phyloP scores from a whole-genome alignment of 2,329 filamentous ascomycete genomes.

The Cytospora leucostoma region DNA sequence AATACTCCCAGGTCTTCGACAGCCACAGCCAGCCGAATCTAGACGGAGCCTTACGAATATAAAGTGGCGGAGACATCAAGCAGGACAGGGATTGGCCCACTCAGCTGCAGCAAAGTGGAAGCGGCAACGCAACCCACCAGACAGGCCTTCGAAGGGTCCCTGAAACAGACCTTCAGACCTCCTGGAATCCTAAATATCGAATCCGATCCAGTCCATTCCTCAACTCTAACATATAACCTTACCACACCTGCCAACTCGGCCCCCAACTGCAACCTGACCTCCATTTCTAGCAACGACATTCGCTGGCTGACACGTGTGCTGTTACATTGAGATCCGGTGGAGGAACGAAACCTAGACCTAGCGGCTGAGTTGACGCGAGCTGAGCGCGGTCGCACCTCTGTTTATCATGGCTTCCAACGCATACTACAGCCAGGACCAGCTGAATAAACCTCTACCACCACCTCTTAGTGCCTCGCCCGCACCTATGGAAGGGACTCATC shows the following conservation, averaged over 20 bases:
- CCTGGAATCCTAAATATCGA: neutral
- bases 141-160: neutral
- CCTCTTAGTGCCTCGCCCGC: slow-evolving; percentile 25
- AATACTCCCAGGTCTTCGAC: too few species aligned
- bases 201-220: neutral
- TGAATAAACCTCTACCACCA: slow-evolving; percentile 27
- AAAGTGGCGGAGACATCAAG: neutral
- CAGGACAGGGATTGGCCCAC: neutral
- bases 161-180: neutral
- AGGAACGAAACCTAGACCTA: slow-evolving; percentile 4
- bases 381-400: slow-evolving; percentile 20
- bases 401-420: slow-evolving; percentile 63
- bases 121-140: slow-evolving; percentile 1
- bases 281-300: neutral
- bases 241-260: neutral
- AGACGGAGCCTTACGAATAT: neutral
- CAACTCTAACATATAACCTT: neutral
- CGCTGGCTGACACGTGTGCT: neutral
- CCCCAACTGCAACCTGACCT: neutral
- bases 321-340: slow-evolving; percentile 16
- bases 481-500: slow-evolving; percentile 23
- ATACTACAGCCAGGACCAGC: slow-evolving; percentile 54
- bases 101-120: neutral
- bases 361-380: slow-evolving; percentile 17
- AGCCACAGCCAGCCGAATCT: neutral